A percentile compares a stretch with the other conserved stretches of the same genome.
These are phyloP conservation scores for Podaxis sp. DNA, from an alignment of 768 basidiomycete genomes.

Conservation along the genomic window DNA sequence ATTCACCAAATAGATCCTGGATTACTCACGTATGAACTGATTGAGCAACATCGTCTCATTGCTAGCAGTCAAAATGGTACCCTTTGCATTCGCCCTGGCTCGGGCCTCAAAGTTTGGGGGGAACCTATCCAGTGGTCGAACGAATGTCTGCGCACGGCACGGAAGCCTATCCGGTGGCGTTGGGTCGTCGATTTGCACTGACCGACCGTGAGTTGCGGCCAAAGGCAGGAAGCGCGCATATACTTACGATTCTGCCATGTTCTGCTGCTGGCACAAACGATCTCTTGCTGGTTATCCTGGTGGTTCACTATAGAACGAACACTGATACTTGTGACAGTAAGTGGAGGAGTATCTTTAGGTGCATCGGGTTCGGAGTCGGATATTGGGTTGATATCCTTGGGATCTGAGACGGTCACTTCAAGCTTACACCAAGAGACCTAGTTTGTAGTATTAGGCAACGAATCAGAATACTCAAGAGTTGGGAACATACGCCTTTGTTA, in stretches of 20 bases:
- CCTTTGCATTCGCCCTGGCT: slow-evolving; percentile 60
- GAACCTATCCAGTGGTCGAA: slow-evolving; percentile 85
- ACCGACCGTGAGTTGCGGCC: neutral
- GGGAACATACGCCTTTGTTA: slow-evolving; percentile 64
- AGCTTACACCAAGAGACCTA: slow-evolving; percentile 98
- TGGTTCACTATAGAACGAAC: slow-evolving; percentile 92
- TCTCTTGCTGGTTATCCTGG: slow-evolving; percentile 87
- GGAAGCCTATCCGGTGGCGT: slow-evolving; percentile 85
- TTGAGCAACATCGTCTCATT: slow-evolving; percentile 87
- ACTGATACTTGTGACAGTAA: slow-evolving; percentile 88
- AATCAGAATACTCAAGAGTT: neutral
- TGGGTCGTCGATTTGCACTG: slow-evolving; percentile 87
- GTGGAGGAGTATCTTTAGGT: slow-evolving; percentile 78
- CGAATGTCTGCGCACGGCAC: slow-evolving; percentile 81
- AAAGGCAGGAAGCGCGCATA: neutral
- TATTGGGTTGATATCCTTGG: slow-evolving; percentile 86
- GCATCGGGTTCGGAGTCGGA: slow-evolving; percentile 63
- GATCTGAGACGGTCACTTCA: slow-evolving; percentile 77
- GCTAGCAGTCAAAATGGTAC: slow-evolving; percentile 65
- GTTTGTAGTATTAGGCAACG: neutral
- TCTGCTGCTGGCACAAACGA: slow-evolving; percentile 80
- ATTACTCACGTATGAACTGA: slow-evolving; percentile 61
- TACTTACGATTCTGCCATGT: slow-evolving; percentile 68
- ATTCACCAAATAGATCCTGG: neutral
- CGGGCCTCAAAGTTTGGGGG: slow-evolving; percentile 78